These are phyloP conservation scores for Mercurialis annua DNA, from an alignment of 345 rosid species.

Conservation along the genomic window DNA sequence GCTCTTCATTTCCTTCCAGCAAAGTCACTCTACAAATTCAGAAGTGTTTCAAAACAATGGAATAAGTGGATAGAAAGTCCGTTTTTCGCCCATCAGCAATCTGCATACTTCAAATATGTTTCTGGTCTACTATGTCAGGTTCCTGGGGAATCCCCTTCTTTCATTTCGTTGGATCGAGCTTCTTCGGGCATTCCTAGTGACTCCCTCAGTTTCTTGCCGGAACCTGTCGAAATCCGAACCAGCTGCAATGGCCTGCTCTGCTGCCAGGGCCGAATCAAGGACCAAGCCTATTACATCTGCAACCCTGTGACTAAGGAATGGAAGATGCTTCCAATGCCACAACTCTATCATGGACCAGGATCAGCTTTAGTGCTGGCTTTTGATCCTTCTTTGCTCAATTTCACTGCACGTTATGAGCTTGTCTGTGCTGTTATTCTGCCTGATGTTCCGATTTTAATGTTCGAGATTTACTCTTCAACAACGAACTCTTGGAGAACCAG, in stretches of 20 bases:
- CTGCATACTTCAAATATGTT: conserved; percentile 22
- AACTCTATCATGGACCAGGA: conserved; percentile 24
- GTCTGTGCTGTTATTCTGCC: conserved; percentile 27
- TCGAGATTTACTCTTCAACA: conserved; percentile 48
- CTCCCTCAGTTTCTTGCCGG: conserved; percentile 35
- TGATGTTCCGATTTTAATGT: conserved; percentile 13
- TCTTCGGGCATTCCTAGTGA: conserved; percentile 35
- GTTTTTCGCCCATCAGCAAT: conserved; percentile 41
- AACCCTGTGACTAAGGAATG: conserved; percentile 42
- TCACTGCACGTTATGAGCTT: conserved; percentile 23
- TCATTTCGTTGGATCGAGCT: conserved; percentile 22
- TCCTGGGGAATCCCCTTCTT: conserved; percentile 26
- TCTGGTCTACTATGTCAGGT: conserved; percentile 37
- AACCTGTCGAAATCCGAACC: conserved; percentile 19
- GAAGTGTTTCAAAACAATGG: conserved; percentile 42
- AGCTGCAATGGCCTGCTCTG: conserved; percentile 42
- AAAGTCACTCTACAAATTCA: conserved; percentile 39
- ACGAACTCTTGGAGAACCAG: conserved; percentile 36
- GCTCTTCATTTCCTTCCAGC: conserved; percentile 43
- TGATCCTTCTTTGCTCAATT: conserved; percentile 27
- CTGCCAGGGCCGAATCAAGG: conserved; percentile 23
- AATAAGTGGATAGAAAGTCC: conserved; percentile 29
- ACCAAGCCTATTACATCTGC: conserved; percentile 38
- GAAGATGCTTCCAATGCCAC: conserved; percentile 35
- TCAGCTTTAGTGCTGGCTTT: conserved; percentile 37